phyloP scores from a whole-genome alignment of 2,329 filamentous ascomycete species.

The Nemania sp. region DNA sequence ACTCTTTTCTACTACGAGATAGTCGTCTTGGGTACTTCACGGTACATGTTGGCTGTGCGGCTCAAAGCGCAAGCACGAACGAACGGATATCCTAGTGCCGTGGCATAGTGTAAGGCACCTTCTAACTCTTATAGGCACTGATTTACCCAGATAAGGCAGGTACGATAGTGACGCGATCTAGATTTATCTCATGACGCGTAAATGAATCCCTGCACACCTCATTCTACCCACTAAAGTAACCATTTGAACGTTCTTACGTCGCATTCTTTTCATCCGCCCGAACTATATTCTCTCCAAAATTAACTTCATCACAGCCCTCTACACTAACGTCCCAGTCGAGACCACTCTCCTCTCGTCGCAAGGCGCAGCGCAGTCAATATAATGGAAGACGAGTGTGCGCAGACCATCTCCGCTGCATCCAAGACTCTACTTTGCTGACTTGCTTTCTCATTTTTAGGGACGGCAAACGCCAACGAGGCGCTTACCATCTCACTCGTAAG shows the following conservation, averaged over 20 bases:
- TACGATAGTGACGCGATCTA: slow-evolving; percentile 9
- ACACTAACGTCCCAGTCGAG: background rate
- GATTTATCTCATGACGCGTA: slow-evolving; percentile 8
- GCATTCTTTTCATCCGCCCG: background rate
- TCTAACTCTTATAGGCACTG: too few relatives aligned
- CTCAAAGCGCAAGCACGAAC: background rate
- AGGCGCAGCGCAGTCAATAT: slow-evolving; percentile 5
- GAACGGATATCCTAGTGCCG: too few relatives aligned
- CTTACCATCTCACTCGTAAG: slow-evolving; percentile 57
- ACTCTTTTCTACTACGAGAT: too few relatives aligned
- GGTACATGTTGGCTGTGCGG: too few relatives aligned
- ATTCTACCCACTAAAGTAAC: background rate
- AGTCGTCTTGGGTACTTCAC: too few relatives aligned
- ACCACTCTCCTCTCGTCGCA: background rate
- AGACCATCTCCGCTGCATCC: background rate
- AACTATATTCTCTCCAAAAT: background rate
- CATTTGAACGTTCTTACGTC: too few relatives aligned
- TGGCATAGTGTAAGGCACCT: too few relatives aligned
- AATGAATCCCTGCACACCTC: slow-evolving; percentile 6
- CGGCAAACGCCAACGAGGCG: slow-evolving; percentile 64
- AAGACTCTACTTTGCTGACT: slow-evolving; percentile 13
- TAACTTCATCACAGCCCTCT: background rate
- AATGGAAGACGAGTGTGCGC: slow-evolving; percentile 41
- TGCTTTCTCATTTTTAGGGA: slow-evolving; percentile 52
- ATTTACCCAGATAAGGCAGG: too few relatives aligned